Evolutionary conservation across 2,329 filamentous ascomycete species (phyloP), one percentile per base, ranked within the genome.

Genomic region (Fusarium chuoi): DNA sequence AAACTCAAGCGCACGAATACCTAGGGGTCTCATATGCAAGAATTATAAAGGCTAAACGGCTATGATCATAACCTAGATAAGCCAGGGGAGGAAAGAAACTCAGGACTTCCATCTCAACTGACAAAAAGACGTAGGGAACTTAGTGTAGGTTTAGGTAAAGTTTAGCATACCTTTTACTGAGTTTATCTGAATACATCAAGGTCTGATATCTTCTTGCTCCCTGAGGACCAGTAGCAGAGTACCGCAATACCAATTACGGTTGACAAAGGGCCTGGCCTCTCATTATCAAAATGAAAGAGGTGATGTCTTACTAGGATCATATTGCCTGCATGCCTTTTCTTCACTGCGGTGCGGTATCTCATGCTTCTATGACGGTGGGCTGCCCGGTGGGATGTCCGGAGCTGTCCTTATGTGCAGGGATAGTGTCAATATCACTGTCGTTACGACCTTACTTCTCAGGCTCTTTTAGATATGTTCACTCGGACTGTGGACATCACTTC

Each of bases 291-390:
- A 41, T 22, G 22, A 15, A 17, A 14, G 14, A 42, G 14, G 15
- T 24, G 41, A 1, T 6, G 3, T 9, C 14, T n/a, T 42, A 6
- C 39, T 6, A 8, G 6, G 10, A 2, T 24, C 7, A 22, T 7
- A 11, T 24, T 42, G 15, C 41, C 6, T 6, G n/a, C 17, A 17
- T 24, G 41, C 10, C 15, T 11, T 44, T 44, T 24, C 14, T 44
- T 11, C 14, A 24, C 38, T 39, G 38, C 20, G 14, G 15, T 44
- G n/a, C 42, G 24, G 44, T 20, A 45, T 20, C 3, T 46, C 18
- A 6, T 15, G 24, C 13, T 28, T 28, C 4, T 0, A 46, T 46
- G 2, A 28, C 7, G 18, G 44, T 22, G 44, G 44, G 18, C 44
- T 22, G 9, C 26, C 44, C 8, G 26, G 18, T 28, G 44, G 26